Base-by-base conservation (phyloP, 2,329 filamentous ascomycete species). In the Calonectria montana region DNA sequence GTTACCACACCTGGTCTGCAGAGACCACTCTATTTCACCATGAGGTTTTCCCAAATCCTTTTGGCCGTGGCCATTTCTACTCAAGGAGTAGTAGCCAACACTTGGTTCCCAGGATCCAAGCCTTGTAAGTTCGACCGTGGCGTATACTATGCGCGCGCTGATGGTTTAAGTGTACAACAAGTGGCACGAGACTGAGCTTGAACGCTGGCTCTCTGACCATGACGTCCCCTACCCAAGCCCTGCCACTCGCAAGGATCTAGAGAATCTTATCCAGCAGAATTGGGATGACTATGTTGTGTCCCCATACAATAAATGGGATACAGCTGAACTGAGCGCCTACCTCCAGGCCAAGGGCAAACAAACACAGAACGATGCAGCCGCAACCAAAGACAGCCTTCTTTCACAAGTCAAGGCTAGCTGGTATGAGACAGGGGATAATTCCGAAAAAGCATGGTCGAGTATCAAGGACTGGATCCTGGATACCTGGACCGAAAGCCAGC, bases 131-230 rank as follows among this genome's bases (percentile, higher is more conserved):
- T 21, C 4, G 3, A 41, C 3, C n/a, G 16, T 39, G 10, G 16
- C 21, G 3, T 16, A 12, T 31, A 1, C 7, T 13, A 9, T 25
- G 4, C 5, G 4, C 12, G n/a, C 50, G 18, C 66, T 29, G 23
- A 13, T 4, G 10, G 18, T 8, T 3, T 4, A 23, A 98, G 96
- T 93, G 18, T 98, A 98, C 89, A 98, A 98, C 87, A 98, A 97
- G 84, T 99, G 97, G 97, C 96, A 98, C 80, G 93, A 98, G 88
- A 97, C 94, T 25, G 97, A 99, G 88, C 91, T 99, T 35, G 96
- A 99, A 87, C 91, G 96, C 80, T 99, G 97, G 97, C 91, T 99
- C 62, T 94, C 94, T 35, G 97, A 99, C 82, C 90, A 98, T 86
- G 91, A 96, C 82, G 89, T 99, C 70, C 95, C 96, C 12, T 95